A percentile compares a stretch with the other conserved stretches of the same genome.
These are phyloP conservation scores for Marasmius sp. DNA, from an alignment of 1,284 basidiomycete genomes.

Conservation along the genomic window DNA sequence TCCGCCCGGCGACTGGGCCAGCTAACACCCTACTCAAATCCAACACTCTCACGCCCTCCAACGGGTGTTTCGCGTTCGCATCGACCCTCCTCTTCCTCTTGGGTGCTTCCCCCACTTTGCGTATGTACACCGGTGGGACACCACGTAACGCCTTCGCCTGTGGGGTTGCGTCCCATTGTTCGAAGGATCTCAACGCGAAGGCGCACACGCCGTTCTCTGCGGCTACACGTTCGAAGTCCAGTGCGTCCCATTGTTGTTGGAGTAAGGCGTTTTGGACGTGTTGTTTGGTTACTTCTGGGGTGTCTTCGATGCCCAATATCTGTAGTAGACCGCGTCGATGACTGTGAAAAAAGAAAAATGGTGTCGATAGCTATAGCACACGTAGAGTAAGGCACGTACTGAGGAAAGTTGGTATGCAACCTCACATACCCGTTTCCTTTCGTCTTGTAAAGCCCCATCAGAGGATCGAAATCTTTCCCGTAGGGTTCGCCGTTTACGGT, in stretches of 20 bases:
- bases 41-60: constrained; percentile 52
- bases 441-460: constrained; percentile 56
- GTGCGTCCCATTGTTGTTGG: constrained; percentile 44
- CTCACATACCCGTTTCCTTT: constrained; percentile 50
- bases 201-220: constrained; percentile 48
- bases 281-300: constrained; percentile 27
- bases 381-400: no score
- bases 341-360: constrained; percentile 34
- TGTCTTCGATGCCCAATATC: constrained; percentile 34
- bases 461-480: constrained; percentile 43
- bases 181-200: constrained; percentile 50
- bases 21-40: constrained; percentile 63
- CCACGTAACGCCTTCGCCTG: constrained; percentile 42
- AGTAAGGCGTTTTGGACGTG: constrained; percentile 42
- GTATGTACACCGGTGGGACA: constrained; percentile 43
- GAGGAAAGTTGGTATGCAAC: constrained; percentile 66
- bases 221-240: constrained; percentile 52
- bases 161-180: constrained; percentile 50
- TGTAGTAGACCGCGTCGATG: constrained; percentile 53
- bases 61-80: no score
- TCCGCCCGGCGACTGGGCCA: constrained; percentile 55
- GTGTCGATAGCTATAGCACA: no score
- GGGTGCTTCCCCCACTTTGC: constrained; percentile 51
- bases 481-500: constrained; percentile 41
- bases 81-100: constrained; percentile 31